Percentiles rank a stretch among this genome's conserved stretches.
Evolutionary conservation across 2,329 filamentous ascomycete genomes (phyloP).

Genomic region (Colletotrichum brevisporum): DNA sequence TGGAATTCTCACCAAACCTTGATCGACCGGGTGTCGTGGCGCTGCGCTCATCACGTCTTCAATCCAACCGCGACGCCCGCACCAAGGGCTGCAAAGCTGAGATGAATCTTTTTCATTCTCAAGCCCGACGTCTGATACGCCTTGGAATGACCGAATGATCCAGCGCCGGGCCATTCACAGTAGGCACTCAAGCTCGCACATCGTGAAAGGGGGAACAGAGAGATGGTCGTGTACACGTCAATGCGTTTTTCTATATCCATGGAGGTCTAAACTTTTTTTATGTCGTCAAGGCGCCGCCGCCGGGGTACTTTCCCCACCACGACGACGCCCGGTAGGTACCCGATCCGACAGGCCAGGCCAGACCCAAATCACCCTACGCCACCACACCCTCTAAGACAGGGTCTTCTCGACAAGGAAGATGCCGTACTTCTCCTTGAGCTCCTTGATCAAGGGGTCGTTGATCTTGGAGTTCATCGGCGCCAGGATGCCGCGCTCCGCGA

Average conservation of each 20-base stretch:
- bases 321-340: conserved; percentile 11
- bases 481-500: conserved; percentile 80
- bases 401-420: conserved; percentile 82
- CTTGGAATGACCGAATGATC: background rate
- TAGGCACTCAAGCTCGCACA: conserved; percentile 3
- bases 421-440: conserved; percentile 83
- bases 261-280: conserved; percentile 17
- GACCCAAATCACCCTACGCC: background rate
- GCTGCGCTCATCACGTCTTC: conserved; percentile 4
- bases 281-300: conserved; percentile 8
- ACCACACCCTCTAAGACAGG: conserved; percentile 50
- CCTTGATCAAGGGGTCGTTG: conserved; percentile 80
- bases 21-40: background rate
- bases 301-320: background rate
- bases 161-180: background rate
- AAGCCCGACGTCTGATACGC: background rate
- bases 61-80: conserved; percentile 9
- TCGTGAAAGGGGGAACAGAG: background rate
- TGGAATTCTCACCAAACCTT: background rate
- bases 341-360: conserved; percentile 4
- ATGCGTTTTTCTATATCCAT: conserved; percentile 24
- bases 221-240: conserved; percentile 11
- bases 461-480: conserved; percentile 83
- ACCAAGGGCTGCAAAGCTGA: background rate
- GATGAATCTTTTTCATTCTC: conserved; percentile 15